These are phyloP conservation scores for Sequoia sempervirens DNA, from an alignment of 75 land plant species.

Conservation along the genomic window DNA sequence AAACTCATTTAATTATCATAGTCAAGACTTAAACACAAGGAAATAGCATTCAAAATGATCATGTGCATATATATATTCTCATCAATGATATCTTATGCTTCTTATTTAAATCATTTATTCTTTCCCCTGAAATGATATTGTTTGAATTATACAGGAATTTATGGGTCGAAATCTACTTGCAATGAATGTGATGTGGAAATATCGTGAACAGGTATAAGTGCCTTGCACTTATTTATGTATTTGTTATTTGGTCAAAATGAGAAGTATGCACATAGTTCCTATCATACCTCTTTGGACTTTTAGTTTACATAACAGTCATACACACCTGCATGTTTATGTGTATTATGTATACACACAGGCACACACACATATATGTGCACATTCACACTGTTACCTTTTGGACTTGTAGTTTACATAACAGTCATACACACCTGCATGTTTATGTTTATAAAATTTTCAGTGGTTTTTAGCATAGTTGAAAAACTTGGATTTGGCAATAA, in stretches of 20 bases:
- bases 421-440: not conserved
- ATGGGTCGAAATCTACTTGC: constrained; percentile 95
- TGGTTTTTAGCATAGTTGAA: too few species aligned
- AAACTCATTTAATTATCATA: not conserved
- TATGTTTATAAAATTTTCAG: not conserved
- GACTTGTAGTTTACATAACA: not conserved
- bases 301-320: not conserved
- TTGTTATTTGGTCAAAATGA: not conserved
- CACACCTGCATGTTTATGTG: not conserved
- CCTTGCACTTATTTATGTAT: not conserved
- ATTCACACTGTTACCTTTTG: not conserved
- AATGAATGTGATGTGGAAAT: constrained; percentile 99
- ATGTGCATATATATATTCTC: not conserved
- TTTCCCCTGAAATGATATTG: not conserved
- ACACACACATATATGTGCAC: not conserved
- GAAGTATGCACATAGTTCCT: not conserved
- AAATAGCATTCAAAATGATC: not conserved
- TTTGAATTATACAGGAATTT: constrained; percentile 65
- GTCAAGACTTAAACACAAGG: not conserved
- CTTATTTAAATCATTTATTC: not conserved
- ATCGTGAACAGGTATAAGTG: constrained; percentile 75
- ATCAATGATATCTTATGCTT: not conserved
- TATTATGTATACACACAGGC: not conserved
- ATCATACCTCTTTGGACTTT: not conserved
- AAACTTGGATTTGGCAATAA: too few species aligned